Conservation (phyloP, 345 rosid species). For the Populus deltoides region DNA sequence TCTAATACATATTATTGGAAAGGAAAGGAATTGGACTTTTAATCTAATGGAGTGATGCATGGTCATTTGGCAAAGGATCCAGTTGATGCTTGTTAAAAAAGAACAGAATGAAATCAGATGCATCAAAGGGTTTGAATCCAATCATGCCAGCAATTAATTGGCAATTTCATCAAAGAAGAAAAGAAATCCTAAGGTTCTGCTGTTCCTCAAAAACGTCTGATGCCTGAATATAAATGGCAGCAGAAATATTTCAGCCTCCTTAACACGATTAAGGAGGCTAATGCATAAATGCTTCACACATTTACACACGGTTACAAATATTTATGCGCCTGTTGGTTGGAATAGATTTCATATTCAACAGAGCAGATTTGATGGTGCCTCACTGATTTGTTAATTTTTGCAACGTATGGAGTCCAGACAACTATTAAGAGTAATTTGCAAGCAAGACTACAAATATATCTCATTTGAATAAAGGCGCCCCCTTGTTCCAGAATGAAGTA, state of each 20-base stretch:
- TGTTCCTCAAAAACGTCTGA: neutral
- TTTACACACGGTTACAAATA: too few relatives aligned
- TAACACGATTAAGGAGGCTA: neutral
- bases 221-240: neutral
- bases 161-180: neutral
- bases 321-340: neutral
- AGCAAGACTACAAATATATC: neutral
- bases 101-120: too few relatives aligned
- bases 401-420: neutral
- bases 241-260: neutral
- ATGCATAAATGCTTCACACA: neutral
- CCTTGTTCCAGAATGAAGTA: neutral
- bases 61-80: neutral
- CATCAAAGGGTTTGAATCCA: too few relatives aligned
- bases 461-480: neutral
- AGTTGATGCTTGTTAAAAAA: too few relatives aligned
- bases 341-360: too few relatives aligned
- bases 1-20: neutral
- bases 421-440: neutral
- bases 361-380: neutral
- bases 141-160: neutral
- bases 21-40: neutral
- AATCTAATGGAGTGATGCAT: neutral
- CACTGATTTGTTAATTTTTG: too few relatives aligned
- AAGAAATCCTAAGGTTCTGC: neutral